phyloP scores from a whole-genome alignment of 1,284 basidiomycete species.

The Cystobasidium slooffiae region DNA sequence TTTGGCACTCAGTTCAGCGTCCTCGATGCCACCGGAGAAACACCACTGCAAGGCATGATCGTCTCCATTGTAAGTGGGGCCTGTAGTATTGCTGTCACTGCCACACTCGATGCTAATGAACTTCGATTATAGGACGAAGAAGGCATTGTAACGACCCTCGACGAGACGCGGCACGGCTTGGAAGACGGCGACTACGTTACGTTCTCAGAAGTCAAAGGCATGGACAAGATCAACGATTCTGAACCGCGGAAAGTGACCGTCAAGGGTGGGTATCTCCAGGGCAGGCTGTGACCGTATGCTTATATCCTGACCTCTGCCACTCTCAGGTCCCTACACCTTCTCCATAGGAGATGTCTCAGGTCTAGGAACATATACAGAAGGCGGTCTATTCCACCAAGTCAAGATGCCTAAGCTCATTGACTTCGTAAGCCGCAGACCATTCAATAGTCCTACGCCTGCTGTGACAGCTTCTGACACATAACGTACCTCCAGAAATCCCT shows the following conservation, averaged over 20 bases:
- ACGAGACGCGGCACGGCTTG: slow-evolving; percentile 95
- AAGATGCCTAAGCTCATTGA: slow-evolving; percentile 97
- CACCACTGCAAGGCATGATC: slow-evolving; percentile 92
- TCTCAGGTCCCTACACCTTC: slow-evolving; percentile 83
- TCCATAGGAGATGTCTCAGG: slow-evolving; percentile 85
- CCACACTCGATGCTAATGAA: too few species aligned
- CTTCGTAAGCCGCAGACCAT: slow-evolving; percentile 68
- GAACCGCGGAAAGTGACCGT: slow-evolving; percentile 90
- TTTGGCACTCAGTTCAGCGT: slow-evolving; percentile 93
- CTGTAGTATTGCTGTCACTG: slow-evolving; percentile 56
- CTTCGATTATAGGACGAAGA: slow-evolving; percentile 68
- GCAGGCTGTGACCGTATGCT: background rate
- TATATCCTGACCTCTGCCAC: background rate
- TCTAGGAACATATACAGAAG: slow-evolving; percentile 78
- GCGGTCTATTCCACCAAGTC: slow-evolving; percentile 96
- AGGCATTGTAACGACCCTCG: slow-evolving; percentile 91
- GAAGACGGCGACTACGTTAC: slow-evolving; percentile 98
- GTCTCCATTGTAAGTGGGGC: slow-evolving; percentile 75
- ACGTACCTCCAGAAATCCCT: slow-evolving; percentile 78
- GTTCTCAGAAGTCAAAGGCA: slow-evolving; percentile 96
- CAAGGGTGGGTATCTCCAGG: slow-evolving; percentile 65
- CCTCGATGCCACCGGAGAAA: slow-evolving; percentile 93
- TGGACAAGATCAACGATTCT: slow-evolving; percentile 86
- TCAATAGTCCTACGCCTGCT: background rate
- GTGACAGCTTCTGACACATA: background rate